These are phyloP conservation scores for Baudoinia panamericana DNA, from an alignment of 495 filamentous ascomycete species.

Conservation along the genomic window DNA sequence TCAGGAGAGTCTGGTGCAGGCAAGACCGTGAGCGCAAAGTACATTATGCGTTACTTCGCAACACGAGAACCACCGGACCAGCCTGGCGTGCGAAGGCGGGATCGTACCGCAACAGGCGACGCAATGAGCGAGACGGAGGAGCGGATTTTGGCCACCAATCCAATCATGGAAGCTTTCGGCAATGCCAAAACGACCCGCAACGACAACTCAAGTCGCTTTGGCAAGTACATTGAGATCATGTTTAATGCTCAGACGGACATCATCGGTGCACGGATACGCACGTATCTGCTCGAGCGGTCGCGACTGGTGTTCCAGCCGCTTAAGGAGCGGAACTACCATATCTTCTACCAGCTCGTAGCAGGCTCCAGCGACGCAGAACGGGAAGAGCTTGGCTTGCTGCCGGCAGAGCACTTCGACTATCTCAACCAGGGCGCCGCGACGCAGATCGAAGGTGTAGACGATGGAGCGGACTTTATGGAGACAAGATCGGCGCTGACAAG, in stretches of 20 bases:
- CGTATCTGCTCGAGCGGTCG: slow-evolving; percentile 89
- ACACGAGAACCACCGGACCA: slow-evolving; percentile 90
- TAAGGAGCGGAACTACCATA: slow-evolving; percentile 97
- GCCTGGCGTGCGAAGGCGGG: slow-evolving; percentile 63
- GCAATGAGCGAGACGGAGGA: slow-evolving; percentile 97
- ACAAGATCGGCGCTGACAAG: slow-evolving; percentile 74
- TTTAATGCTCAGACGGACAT: slow-evolving; percentile 93
- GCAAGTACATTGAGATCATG: slow-evolving; percentile 99
- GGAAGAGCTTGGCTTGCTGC: slow-evolving; percentile 58
- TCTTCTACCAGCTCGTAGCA: slow-evolving; percentile 97
- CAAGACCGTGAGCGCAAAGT: slow-evolving; percentile 98
- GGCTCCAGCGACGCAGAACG: slow-evolving; percentile 77
- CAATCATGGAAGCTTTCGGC: slow-evolving; percentile 98
- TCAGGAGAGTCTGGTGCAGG: slow-evolving; percentile 97
- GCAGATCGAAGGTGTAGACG: slow-evolving; percentile 86
- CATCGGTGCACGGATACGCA: slow-evolving; percentile 92
- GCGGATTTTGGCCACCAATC: slow-evolving; percentile 94
- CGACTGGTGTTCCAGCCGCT: slow-evolving; percentile 96
- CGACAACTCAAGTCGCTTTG: slow-evolving; percentile 97
- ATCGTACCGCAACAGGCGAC: slow-evolving; percentile 55
- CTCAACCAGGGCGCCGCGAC: slow-evolving; percentile 90
- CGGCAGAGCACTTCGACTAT: slow-evolving; percentile 86
- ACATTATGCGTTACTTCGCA: slow-evolving; percentile 99
- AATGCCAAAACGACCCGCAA: slow-evolving; percentile 98
- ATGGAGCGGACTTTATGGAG: slow-evolving; percentile 82